Evolutionary conservation across 257 asterid species (phyloP), one percentile per base, ranked within the genome.

Genomic region (Solanum pennellii): DNA sequence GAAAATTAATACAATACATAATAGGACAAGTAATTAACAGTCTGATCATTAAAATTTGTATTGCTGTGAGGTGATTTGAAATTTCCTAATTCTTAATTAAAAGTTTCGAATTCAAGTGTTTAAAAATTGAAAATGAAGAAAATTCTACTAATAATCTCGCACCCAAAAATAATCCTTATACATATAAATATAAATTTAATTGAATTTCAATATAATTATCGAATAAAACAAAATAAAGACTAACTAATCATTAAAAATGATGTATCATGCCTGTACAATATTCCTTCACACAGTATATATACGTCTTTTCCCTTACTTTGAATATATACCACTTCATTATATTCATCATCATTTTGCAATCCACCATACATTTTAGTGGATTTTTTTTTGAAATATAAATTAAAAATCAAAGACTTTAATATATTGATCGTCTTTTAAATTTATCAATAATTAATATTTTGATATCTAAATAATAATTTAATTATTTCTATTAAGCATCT

Each of bases 41-140:
- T 2, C 5, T 31, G 11, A 16, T 49, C 23, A 49, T 49, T 49
- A 49, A 15, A 71, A 27, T 27, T 27, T 5, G 3, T 3, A 6
- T 66, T 2, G 0, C 0, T 7, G 3, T 66, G 73, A 1, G 20
- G 11, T 31, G 3, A 6, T 69, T 69, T 10, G 1, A 9, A 69
- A 29, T 31, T 1, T 7, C 4, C 31, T 9, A 9, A 15, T 4
- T 29, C 5, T 29, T 71, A 31, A 71, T 71, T 3, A 18, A 3
- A 31, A 1, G 0, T 71, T 10, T 66, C 0, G 1, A 1, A 7
- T 15, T 27, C 1, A 3, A 29, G 0, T n/a, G n/a, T n/a, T n/a
- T n/a, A n/a, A n/a, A n/a, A n/a, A n/a, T n/a, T n/a, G n/a, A n/a
- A n/a, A n/a, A n/a, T n/a, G n/a, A n/a, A n/a, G n/a, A n/a, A n/a